phyloP scores from a whole-genome alignment of 805 yeast genomes.

The Vanderwaltozyma yarrowii region DNA sequence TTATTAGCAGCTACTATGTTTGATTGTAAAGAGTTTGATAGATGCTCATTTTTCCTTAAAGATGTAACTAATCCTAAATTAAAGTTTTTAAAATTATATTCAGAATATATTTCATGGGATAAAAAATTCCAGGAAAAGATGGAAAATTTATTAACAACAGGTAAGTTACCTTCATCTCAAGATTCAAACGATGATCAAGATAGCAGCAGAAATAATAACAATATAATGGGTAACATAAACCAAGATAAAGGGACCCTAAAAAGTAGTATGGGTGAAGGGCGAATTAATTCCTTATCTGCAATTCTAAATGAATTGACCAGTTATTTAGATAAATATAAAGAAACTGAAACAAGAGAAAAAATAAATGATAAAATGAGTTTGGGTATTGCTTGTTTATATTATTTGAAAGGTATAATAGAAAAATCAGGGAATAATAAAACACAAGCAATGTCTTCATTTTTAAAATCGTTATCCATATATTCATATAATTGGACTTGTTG shows the following conservation, averaged over 20 bases:
- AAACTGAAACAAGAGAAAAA: conserved; percentile 1
- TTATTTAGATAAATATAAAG: conserved; percentile 6
- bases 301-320: conserved; percentile 35
- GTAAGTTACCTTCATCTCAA: conserved; percentile 7
- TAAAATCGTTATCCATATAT: conserved; percentile 51
- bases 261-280: conserved; percentile 12
- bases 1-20: conserved; percentile 63
- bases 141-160: conserved; percentile 49
- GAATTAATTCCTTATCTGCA: conserved; percentile 19
- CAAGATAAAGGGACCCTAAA: conserved; percentile 1
- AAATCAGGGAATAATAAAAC: conserved; percentile 46
- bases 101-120: conserved; percentile 69
- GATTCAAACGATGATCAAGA: conserved; percentile 3
- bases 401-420: conserved; percentile 59
- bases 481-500: conserved; percentile 94
- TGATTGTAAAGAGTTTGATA: conserved; percentile 73
- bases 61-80: conserved; percentile 39
- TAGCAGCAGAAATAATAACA: conserved; percentile 2
- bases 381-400: conserved; percentile 49
- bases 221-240: not conserved
- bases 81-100: conserved; percentile 56
- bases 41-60: conserved; percentile 54
- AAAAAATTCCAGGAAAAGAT: conserved; percentile 59
- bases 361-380: conserved; percentile 15
- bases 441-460: conserved; percentile 51